phyloP scores from a whole-genome alignment of 2,329 filamentous ascomycete genomes.

The Claviceps paspali region DNA sequence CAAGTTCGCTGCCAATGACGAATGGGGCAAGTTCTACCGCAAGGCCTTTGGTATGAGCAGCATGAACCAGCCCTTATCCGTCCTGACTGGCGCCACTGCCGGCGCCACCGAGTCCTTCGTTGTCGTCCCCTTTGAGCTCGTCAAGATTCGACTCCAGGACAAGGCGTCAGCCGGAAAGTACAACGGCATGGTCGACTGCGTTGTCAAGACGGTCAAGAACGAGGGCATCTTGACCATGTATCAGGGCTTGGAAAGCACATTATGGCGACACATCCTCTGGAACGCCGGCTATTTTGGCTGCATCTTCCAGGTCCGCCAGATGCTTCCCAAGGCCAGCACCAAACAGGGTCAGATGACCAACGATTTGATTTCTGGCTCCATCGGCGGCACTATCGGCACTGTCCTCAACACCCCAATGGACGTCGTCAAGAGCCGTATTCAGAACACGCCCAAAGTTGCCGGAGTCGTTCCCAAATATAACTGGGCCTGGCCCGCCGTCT shows the following conservation, averaged over 20 bases:
- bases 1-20: slow-evolving; percentile 98
- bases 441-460: slow-evolving; percentile 77
- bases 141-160: slow-evolving; percentile 97
- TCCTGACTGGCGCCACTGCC: slow-evolving; percentile 85
- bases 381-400: slow-evolving; percentile 81
- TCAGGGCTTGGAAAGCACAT: slow-evolving; percentile 88
- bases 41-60: slow-evolving; percentile 68
- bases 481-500: slow-evolving; percentile 86
- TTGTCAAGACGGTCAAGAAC: slow-evolving; percentile 64
- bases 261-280: slow-evolving; percentile 87
- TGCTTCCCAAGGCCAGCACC: slow-evolving; percentile 67
- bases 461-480: slow-evolving; percentile 88
- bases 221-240: slow-evolving; percentile 84
- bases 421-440: slow-evolving; percentile 95
- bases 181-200: slow-evolving; percentile 65
- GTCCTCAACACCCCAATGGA: slow-evolving; percentile 92
- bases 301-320: slow-evolving; percentile 86
- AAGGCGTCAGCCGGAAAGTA: slow-evolving; percentile 83
- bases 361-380: slow-evolving; percentile 70
- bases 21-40: slow-evolving; percentile 92
- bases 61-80: slow-evolving; percentile 82
- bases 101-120: slow-evolving; percentile 94
- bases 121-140: slow-evolving; percentile 92
- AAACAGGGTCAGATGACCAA: slow-evolving; percentile 74
- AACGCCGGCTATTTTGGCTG: slow-evolving; percentile 95